Conservation (phyloP, 2,329 filamentous ascomycete genomes). For the Sarocladium oryzae region DNA sequence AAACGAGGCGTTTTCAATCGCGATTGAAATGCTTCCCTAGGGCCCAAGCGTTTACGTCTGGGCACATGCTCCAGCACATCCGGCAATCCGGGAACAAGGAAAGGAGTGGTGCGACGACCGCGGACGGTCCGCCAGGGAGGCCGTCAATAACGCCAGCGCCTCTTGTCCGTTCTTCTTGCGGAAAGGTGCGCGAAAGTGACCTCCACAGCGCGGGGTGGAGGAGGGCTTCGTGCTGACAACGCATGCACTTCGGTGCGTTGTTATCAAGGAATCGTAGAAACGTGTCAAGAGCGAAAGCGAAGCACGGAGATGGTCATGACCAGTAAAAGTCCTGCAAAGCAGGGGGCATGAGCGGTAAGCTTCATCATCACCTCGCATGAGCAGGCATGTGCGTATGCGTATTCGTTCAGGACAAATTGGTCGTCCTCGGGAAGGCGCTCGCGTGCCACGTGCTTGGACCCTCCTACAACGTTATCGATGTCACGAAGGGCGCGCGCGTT, state of each 20-base stretch:
- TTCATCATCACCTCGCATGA: not conserved
- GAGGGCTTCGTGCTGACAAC: not conserved
- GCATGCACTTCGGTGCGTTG: not conserved
- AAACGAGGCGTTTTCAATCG: too few relatives aligned
- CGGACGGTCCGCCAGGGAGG: not conserved
- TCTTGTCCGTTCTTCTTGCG: not conserved
- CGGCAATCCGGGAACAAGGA: not conserved
- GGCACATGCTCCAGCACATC: too few relatives aligned
- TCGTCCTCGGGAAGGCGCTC: not conserved
- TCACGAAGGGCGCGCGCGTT: too few relatives aligned
- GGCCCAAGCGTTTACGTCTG: too few relatives aligned
- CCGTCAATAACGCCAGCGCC: not conserved
- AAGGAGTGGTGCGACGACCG: too few relatives aligned
- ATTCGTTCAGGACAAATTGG: not conserved
- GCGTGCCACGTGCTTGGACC: too few relatives aligned
- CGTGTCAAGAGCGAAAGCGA: not conserved
- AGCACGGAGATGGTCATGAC: not conserved
- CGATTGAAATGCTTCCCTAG: too few relatives aligned
- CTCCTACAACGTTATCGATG: too few relatives aligned
- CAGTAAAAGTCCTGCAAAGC: not conserved
- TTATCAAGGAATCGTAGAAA: not conserved
- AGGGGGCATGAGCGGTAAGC: not conserved
- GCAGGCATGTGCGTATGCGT: not conserved
- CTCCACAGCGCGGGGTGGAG: slow-evolving; percentile 3
- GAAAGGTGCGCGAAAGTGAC: not conserved